A percentile compares a stretch with the other conserved stretches of the same genome.
Conservation (phyloP, 352 stramenopile species). For the Peronospora destructor region DNA sequence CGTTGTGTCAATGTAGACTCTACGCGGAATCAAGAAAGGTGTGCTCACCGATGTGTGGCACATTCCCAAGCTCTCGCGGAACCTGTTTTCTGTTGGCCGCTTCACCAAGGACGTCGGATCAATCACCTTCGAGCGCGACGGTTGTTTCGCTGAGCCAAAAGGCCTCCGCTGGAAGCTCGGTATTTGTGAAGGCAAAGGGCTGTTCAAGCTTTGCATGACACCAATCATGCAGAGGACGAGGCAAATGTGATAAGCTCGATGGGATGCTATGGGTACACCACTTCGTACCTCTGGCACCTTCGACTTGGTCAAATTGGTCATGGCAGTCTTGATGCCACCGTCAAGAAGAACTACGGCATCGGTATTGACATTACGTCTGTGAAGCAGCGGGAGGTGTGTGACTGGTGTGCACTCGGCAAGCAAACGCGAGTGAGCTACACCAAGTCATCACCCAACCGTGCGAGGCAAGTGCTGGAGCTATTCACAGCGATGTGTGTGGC, state of each 20-base stretch:
- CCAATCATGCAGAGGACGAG: not conserved
- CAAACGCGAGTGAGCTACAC: too few species aligned
- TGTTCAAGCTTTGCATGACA: not conserved
- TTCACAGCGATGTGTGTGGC: too few species aligned
- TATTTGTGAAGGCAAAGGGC: too few species aligned
- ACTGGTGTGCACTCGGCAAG: too few species aligned
- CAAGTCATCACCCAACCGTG: too few species aligned
- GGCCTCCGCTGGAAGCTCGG: too few species aligned
- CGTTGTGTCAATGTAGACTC: not conserved
- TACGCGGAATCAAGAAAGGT: not conserved
- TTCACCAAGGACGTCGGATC: too few species aligned
- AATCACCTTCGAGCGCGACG: too few species aligned
- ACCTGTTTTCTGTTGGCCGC: not conserved
- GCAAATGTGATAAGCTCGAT: not conserved
- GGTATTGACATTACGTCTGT: not conserved
- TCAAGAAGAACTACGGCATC: not conserved
- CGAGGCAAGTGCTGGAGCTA: too few species aligned
- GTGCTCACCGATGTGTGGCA: not conserved
- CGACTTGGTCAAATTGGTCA: not conserved
- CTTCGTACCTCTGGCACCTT: constrained; percentile 1
- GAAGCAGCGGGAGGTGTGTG: too few species aligned
- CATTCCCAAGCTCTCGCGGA: not conserved
- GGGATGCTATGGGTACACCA: not conserved
- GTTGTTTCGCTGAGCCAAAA: too few species aligned
- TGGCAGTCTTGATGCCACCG: not conserved